These are phyloP conservation scores for Thermothelomyces thermophilus DNA, from an alignment of 2,329 filamentous ascomycete species.

Conservation along the genomic window DNA sequence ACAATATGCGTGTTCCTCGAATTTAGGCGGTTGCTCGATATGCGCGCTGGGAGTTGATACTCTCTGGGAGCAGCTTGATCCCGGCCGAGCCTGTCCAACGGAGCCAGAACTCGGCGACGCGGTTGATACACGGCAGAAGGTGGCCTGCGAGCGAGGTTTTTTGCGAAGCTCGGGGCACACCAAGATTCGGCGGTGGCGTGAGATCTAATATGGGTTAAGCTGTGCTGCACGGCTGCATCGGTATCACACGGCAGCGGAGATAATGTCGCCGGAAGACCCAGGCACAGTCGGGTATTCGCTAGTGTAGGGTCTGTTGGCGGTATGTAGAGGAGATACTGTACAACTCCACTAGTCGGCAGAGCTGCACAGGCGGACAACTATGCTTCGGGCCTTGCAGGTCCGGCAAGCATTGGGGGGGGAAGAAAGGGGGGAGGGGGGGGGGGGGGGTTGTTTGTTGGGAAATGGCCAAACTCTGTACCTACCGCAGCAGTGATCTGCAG, in stretches of 20 bases:
- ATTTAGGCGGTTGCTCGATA: too few relatives aligned
- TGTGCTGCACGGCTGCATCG: constrained; percentile 30
- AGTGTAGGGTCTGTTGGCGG: background rate
- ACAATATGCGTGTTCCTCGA: too few relatives aligned
- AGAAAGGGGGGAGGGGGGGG: too few relatives aligned
- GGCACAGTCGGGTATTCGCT: background rate
- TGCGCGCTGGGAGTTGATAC: too few relatives aligned
- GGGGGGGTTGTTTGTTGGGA: too few relatives aligned
- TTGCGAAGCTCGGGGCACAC: constrained; percentile 4
- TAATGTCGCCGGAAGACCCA: background rate
- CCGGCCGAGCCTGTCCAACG: too few relatives aligned
- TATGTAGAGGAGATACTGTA: too few relatives aligned
- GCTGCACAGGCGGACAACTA: constrained; percentile 22
- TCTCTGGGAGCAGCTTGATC: too few relatives aligned
- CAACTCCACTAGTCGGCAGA: too few relatives aligned
- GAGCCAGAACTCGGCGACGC: background rate
- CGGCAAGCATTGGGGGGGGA: background rate
- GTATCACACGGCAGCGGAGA: constrained; percentile 26
- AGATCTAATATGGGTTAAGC: constrained; percentile 49
- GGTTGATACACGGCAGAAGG: too few relatives aligned
- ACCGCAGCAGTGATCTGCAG: constrained; percentile 14
- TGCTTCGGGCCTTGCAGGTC: constrained; percentile 13
- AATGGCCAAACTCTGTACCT: background rate
- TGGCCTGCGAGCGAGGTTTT: too few relatives aligned
- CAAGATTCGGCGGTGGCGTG: constrained; percentile 38